Percentiles rank a stretch among this genome's conserved stretches.
These are phyloP conservation scores for Sphaceloma murrayae DNA, from an alignment of 2,329 filamentous ascomycete species.

Conservation along the genomic window DNA sequence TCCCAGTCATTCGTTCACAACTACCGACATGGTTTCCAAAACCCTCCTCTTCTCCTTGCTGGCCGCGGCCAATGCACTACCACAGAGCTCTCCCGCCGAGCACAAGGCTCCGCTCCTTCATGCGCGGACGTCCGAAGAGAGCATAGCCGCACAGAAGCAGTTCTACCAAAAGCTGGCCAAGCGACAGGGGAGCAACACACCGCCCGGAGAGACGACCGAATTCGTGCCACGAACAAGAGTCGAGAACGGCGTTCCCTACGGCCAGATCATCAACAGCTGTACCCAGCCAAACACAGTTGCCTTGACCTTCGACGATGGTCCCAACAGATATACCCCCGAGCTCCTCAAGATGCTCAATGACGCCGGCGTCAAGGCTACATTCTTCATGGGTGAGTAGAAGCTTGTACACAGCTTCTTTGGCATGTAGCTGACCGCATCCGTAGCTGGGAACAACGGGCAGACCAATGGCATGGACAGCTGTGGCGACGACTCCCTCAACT, in stretches of 20 bases:
- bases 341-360: constrained; percentile 58
- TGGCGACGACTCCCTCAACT: constrained; percentile 37
- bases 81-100: constrained; percentile 3
- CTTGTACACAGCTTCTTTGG: constrained; percentile 50
- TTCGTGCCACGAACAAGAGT: constrained; percentile 42
- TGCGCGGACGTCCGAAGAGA: background rate
- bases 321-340: constrained; percentile 59
- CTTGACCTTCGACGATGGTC: constrained; percentile 79
- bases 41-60: constrained; percentile 10
- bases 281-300: constrained; percentile 36
- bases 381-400: constrained; percentile 57
- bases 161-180: background rate
- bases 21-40: constrained; percentile 5
- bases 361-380: constrained; percentile 64
- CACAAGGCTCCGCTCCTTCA: constrained; percentile 1
- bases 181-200: constrained; percentile 27
- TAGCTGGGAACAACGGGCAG: constrained; percentile 9
- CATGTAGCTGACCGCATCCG: background rate
- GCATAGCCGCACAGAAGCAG: constrained; percentile 7
- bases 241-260: constrained; percentile 49
- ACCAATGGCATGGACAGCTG: constrained; percentile 44
- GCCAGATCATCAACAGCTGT: constrained; percentile 48
- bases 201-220: constrained; percentile 48
- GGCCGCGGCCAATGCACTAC: constrained; percentile 8
- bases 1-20: constrained; percentile 3